Base-by-base conservation (phyloP, 73 alveolate genomes). In the Paramecium caudatum region DNA sequence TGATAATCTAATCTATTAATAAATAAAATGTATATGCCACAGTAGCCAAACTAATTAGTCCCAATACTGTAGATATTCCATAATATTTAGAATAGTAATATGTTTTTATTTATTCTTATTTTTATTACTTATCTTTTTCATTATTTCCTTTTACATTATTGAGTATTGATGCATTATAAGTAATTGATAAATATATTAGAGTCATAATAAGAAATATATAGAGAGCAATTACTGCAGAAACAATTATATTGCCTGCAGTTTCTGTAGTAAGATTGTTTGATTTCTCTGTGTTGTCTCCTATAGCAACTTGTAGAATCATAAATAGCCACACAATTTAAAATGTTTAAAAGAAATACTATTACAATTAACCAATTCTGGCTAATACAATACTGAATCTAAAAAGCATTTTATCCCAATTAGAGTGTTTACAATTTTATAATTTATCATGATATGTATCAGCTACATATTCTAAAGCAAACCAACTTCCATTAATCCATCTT, bases 401-500 rank as follows among this genome's bases (percentile, higher is more conserved):
- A 1, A 36, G 12, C 43, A 36, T 4, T 17, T 74, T 41, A 19
- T 45, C 88, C n/a, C 21, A 45, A 17, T 46, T 63, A 0, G 93
- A 25, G 43, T 86, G 93, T 8, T 47, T 16, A 62, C 88, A 63
- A 0, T 65, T 61, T 32, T 86, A 45, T 25, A 86, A 62, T 30
- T 61, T 48, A 2, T 61, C 63, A 39, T 48, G 90, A 61, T 41
- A 82, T 0, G 84, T 82, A 1, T 70, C 63, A 21, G 50, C 37
- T 0, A 84, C 88, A 82, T 91, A 82, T 15, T 81, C 30, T 0
- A 91, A 45, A 13, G 97, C 95, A 74, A 93, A 93, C 91, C 91
- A 91, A 15, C 94, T 43, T 23, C 97, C 95, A 94, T 90, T 94
- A 16, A 94, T 92, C 93, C 94, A 94, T 50, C 96, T 90, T 47